A percentile compares a stretch with the other conserved stretches of the same genome.
These are phyloP conservation scores for Coniferiporia weirii DNA, from an alignment of 1,284 basidiomycete genomes.

Conservation along the genomic window DNA sequence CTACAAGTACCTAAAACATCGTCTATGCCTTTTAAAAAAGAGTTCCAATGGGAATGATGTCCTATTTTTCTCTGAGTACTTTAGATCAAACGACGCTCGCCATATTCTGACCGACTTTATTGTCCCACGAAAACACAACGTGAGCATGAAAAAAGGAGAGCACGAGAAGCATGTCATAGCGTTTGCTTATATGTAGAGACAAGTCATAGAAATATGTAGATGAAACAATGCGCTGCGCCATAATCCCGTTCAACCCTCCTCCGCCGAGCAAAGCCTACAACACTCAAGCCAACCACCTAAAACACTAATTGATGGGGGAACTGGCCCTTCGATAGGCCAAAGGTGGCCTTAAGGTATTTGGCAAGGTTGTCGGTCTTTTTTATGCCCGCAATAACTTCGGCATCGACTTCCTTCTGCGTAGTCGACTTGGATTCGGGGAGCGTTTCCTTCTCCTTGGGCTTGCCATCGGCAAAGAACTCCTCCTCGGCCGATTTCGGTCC, in stretches of 20 bases:
- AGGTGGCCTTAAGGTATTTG: constrained; percentile 93
- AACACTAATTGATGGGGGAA: constrained; percentile 87
- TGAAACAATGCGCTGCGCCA: constrained; percentile 4
- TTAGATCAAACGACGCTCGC: too few relatives aligned
- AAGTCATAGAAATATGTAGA: constrained; percentile 8
- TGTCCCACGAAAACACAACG: not conserved
- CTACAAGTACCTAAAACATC: too few relatives aligned
- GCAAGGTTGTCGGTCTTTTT: constrained; percentile 90
- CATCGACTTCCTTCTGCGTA: constrained; percentile 94
- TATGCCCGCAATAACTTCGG: constrained; percentile 77
- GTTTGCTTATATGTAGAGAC: constrained; percentile 6
- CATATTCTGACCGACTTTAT: too few relatives aligned
- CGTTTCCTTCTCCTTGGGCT: constrained; percentile 88
- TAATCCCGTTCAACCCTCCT: constrained; percentile 18
- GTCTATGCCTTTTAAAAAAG: too few relatives aligned
- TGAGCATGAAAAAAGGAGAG: not conserved
- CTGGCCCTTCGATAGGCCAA: constrained; percentile 94
- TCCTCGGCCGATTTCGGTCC: constrained; percentile 79
- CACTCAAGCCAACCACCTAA: constrained; percentile 37
- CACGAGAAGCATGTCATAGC: constrained; percentile 11
- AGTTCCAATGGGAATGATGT: too few relatives aligned
- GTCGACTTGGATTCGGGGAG: constrained; percentile 87
- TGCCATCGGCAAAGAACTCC: constrained; percentile 94
- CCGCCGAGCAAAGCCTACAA: constrained; percentile 17
- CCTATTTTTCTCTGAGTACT: too few relatives aligned